phyloP scores from a whole-genome alignment of 1,284 basidiomycete species.

The Peniophora sp. region DNA sequence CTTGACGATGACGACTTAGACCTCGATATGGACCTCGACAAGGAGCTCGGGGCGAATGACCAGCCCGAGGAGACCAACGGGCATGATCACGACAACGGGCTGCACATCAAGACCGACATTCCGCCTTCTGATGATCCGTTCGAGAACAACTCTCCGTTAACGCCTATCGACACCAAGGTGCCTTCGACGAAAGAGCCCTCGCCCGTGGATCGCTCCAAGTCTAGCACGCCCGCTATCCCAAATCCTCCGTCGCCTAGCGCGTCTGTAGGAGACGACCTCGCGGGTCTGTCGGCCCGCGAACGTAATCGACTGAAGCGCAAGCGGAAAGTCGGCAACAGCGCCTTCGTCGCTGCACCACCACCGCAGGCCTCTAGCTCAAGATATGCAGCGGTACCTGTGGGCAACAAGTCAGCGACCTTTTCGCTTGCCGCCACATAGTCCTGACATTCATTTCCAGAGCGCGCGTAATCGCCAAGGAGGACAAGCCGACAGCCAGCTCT shows the following conservation, averaged over 20 bases:
- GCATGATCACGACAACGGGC: no score
- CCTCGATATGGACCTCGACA: slow-evolving; percentile 69
- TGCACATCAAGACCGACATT: slow-evolving; percentile 27
- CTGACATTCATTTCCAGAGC: slow-evolving; percentile 39
- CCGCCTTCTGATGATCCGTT: background rate
- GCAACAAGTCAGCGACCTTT: slow-evolving; percentile 44
- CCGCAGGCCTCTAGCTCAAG: slow-evolving; percentile 45
- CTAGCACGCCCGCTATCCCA: slow-evolving; percentile 49
- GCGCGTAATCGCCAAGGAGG: slow-evolving; percentile 56
- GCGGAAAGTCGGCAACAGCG: slow-evolving; percentile 78
- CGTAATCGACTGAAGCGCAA: slow-evolving; percentile 88
- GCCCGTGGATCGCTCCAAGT: slow-evolving; percentile 25
- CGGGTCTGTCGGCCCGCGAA: slow-evolving; percentile 73
- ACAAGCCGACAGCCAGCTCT: slow-evolving; percentile 28
- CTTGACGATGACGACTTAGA: slow-evolving; percentile 47
- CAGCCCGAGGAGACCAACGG: slow-evolving; percentile 22
- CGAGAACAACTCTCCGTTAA: slow-evolving; percentile 17
- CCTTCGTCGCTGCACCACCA: slow-evolving; percentile 66
- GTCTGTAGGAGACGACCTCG: slow-evolving; percentile 35
- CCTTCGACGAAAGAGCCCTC: slow-evolving; percentile 21
- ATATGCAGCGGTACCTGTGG: slow-evolving; percentile 47
- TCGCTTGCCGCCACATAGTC: background rate
- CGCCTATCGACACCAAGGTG: slow-evolving; percentile 14
- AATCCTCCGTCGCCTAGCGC: slow-evolving; percentile 39
- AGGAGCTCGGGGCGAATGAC: slow-evolving; percentile 66